Evolutionary conservation across 495 filamentous ascomycete genomes (phyloP).

Genomic region (Xylaria sp.): DNA sequence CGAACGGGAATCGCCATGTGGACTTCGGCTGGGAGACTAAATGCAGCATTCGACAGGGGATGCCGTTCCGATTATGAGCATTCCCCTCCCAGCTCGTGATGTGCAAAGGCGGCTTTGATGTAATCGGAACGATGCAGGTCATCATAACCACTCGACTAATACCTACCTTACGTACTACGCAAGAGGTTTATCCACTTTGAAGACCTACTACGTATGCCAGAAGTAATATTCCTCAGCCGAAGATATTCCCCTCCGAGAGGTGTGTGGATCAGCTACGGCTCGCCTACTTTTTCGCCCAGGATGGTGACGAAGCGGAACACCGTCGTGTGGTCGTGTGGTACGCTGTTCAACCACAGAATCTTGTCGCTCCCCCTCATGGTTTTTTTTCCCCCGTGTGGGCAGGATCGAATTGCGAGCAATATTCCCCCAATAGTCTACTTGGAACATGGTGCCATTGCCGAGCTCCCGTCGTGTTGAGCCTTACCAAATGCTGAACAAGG

Average conservation of each 20-base stretch:
- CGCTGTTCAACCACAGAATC: background rate
- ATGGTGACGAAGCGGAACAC: background rate
- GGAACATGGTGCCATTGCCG: background rate
- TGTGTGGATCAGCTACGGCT: slow-evolving; percentile 2
- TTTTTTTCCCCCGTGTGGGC: background rate
- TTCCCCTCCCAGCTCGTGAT: slow-evolving; percentile 13
- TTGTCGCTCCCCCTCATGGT: background rate
- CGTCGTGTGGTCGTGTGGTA: background rate
- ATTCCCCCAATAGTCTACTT: background rate
- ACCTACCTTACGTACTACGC: too few relatives aligned
- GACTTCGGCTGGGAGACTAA: background rate
- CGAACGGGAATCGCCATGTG: slow-evolving; percentile 22
- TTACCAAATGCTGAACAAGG: background rate
- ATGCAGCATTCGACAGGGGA: slow-evolving; percentile 12
- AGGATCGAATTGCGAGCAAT: background rate
- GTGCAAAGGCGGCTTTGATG: background rate
- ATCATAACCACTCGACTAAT: slow-evolving; percentile 9
- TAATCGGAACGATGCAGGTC: slow-evolving; percentile 26
- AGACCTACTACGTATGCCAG: background rate
- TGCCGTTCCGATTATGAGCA: background rate
- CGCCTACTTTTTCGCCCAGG: background rate
- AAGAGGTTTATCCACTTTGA: slow-evolving; percentile 13
- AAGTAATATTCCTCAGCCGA: slow-evolving; percentile 10
- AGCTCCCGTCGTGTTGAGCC: background rate
- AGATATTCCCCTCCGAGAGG: background rate